Percentiles rank a stretch among this genome's conserved stretches.
Evolutionary conservation across 371 early-diverging fungal genomes (phyloP).

Genomic region (Cokeromyces recurvatus): DNA sequence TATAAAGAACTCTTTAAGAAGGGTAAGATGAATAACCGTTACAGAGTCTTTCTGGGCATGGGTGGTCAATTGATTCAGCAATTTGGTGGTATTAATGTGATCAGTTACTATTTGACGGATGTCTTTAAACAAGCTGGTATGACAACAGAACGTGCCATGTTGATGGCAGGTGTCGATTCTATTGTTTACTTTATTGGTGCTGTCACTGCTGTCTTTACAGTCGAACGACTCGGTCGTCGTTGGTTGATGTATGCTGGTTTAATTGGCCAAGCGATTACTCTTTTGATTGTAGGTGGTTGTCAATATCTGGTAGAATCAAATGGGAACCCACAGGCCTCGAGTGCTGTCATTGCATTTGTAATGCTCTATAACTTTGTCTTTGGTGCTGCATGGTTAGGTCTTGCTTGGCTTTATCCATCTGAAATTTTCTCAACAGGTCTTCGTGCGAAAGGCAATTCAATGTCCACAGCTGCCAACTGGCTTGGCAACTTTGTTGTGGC

Average conservation of each 20-base stretch:
- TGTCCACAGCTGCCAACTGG: slow-evolving; percentile 70
- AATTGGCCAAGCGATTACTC: slow-evolving; percentile 15
- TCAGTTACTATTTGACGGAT: slow-evolving; percentile 33
- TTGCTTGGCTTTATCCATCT: slow-evolving; percentile 50
- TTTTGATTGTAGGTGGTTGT: slow-evolving; percentile 24
- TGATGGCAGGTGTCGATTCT: slow-evolving; percentile 35
- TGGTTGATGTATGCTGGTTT: slow-evolving; percentile 21
- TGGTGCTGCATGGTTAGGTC: slow-evolving; percentile 60
- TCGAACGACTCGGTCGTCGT: slow-evolving; percentile 23
- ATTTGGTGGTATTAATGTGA: slow-evolving; percentile 42
- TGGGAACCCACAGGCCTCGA: slow-evolving; percentile 6
- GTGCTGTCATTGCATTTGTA: slow-evolving; percentile 27
- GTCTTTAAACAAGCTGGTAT: slow-evolving; percentile 35
- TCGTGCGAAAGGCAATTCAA: slow-evolving; percentile 41
- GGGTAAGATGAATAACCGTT: slow-evolving; percentile 39
- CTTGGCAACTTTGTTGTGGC: slow-evolving; percentile 51
- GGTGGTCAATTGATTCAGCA: slow-evolving; percentile 43
- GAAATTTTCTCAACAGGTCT: slow-evolving; percentile 49
- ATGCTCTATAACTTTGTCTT: slow-evolving; percentile 49
- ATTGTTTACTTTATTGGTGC: slow-evolving; percentile 39
- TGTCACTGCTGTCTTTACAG: slow-evolving; percentile 20
- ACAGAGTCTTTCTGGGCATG: slow-evolving; percentile 39
- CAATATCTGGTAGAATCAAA: slow-evolving; percentile 10
- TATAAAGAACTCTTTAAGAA: slow-evolving; percentile 34
- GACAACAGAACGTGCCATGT: slow-evolving; percentile 19